Evolutionary conservation across 495 filamentous ascomycete genomes (phyloP).

Genomic region (Lineolata rhizophorae): DNA sequence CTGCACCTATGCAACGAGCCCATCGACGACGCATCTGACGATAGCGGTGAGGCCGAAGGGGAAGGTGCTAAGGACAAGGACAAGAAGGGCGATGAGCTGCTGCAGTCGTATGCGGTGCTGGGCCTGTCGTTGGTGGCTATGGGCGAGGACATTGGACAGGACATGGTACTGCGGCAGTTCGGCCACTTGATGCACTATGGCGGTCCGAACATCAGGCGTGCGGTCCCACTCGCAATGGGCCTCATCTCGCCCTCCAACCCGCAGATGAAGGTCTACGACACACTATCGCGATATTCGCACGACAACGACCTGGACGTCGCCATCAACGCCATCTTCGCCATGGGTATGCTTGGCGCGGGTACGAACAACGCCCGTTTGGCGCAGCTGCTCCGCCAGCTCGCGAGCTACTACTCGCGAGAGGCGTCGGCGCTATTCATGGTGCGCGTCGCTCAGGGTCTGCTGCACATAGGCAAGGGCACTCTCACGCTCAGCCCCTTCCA

Average conservation of each 20-base stretch:
- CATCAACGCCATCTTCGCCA: constrained; percentile 96
- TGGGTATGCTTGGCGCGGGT: constrained; percentile 90
- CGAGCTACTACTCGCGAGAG: constrained; percentile 94
- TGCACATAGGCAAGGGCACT: constrained; percentile 99
- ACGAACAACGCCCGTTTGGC: constrained; percentile 96
- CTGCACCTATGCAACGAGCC: constrained; percentile 95
- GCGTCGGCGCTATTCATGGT: constrained; percentile 97
- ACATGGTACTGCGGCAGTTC: constrained; percentile 95
- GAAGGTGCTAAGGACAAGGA: no score
- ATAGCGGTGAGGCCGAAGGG: no score
- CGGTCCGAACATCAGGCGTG: constrained; percentile 86
- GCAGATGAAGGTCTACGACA: constrained; percentile 99
- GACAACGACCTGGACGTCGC: constrained; percentile 98
- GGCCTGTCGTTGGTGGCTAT: constrained; percentile 88
- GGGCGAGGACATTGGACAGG: constrained; percentile 95
- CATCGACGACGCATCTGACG: constrained; percentile 57
- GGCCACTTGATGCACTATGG: constrained; percentile 99
- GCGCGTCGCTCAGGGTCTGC: constrained; percentile 84
- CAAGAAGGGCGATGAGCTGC: constrained; percentile 79
- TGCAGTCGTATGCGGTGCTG: constrained; percentile 88
- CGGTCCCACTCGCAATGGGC: constrained; percentile 94
- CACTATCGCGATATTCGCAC: constrained; percentile 91
- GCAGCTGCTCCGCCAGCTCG: constrained; percentile 81
- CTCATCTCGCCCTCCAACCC: constrained; percentile 92
- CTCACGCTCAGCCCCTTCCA: constrained; percentile 93